Percentiles rank a stretch among this genome's conserved stretches.
Evolutionary conservation across 23 red algal species (phyloP).

Genomic region (Porphyridium purpureum): DNA sequence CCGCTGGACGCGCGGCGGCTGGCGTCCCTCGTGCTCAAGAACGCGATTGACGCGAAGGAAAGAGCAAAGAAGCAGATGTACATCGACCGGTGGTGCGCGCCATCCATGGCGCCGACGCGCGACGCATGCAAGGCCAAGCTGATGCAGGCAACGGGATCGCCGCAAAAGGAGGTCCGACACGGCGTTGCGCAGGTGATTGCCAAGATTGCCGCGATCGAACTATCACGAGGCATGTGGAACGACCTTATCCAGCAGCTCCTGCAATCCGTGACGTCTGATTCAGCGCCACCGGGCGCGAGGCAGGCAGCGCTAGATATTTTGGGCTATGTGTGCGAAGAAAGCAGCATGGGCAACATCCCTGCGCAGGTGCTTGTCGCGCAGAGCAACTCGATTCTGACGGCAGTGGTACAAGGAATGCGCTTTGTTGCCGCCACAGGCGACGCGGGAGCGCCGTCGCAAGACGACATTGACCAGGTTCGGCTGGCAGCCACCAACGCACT

Average conservation of each 20-base stretch:
- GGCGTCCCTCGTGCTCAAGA: conserved; percentile 86
- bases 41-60: conserved; percentile 49
- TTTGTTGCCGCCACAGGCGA: conserved; percentile 14
- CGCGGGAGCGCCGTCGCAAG: not conserved
- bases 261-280: not conserved
- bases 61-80: conserved; percentile 1
- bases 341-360: conserved; percentile 16
- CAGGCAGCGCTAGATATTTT: conserved; percentile 65
- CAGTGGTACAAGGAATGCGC: conserved; percentile 86
- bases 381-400: conserved; percentile 83
- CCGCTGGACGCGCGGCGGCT: conserved; percentile 68
- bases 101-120: not conserved
- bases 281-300: not conserved
- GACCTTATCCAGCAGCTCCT: conserved; percentile 51
- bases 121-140: not conserved
- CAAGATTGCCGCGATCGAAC: conserved; percentile 75
- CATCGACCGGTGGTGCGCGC: not conserved
- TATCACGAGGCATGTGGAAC: conserved; percentile 61
- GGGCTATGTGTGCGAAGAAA: conserved; percentile 85
- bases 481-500: conserved; percentile 71
- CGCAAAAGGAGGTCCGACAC: conserved; percentile 31
- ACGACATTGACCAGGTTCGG: conserved; percentile 21
- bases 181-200: conserved; percentile 81
- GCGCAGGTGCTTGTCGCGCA: conserved; percentile 39
- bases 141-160: conserved; percentile 8